A percentile compares a stretch with the other conserved stretches of the same genome.
phyloP scores from a whole-genome alignment of 169 alveolate species.

The Eimeria acervulina region DNA sequence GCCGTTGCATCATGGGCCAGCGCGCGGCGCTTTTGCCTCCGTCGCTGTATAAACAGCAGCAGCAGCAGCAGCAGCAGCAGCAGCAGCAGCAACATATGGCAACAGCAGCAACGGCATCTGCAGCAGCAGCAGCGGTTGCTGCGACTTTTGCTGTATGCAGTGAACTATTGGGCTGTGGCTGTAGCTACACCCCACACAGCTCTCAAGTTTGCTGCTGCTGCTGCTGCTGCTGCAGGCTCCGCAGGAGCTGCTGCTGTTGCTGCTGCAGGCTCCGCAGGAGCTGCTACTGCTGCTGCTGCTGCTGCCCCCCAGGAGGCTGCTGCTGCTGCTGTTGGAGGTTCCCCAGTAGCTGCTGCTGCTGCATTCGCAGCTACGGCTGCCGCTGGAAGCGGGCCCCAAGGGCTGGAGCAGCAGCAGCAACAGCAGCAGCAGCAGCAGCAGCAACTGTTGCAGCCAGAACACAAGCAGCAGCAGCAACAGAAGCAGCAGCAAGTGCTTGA shows the following conservation, averaged over 20 bases:
- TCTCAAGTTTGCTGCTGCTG: background rate
- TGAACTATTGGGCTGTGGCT: background rate
- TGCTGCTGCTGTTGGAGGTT: too few species aligned
- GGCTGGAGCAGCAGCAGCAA: background rate
- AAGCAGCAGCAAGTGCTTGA: background rate
- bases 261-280: background rate
- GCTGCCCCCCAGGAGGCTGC: too few species aligned
- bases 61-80: too few species aligned
- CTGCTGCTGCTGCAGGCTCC: too few species aligned
- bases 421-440: background rate
- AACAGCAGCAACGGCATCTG: too few species aligned
- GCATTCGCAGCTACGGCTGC: background rate
- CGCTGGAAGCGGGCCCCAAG: background rate
- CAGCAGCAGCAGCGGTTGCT: background rate
- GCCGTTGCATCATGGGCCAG: background rate
- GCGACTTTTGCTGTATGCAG: background rate
- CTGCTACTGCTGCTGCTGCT: constrained; percentile 11
- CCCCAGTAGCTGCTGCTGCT: background rate
- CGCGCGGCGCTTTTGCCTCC: background rate
- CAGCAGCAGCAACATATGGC: too few species aligned
- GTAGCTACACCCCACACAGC: background rate
- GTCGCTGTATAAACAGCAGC: too few species aligned
- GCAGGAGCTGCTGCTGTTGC: background rate
- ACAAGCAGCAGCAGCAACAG: background rate
- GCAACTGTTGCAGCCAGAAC: background rate